Evolutionary conservation across 345 rosid genomes (phyloP), one percentile per base, ranked within the genome.

Genomic region (Sonneratia caseolaris): DNA sequence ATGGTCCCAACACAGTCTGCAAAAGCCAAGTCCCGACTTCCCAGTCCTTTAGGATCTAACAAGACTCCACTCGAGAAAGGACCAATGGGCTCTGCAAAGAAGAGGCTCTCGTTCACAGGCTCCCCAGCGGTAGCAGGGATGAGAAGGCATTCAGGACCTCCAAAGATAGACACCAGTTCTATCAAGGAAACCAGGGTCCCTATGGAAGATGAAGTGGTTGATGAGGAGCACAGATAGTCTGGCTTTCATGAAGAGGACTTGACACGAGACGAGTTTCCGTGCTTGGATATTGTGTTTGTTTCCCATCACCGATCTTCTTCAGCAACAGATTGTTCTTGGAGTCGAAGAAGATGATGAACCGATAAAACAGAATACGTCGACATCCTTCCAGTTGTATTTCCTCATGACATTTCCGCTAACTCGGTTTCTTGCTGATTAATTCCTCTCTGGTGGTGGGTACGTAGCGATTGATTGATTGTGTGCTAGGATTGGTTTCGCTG

Each of bases 1-100:
- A 88, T 92, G 93, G 89, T 82, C 7, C 81, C 88, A 22, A 86
- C 96, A 5, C 68, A 86, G 76, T 91, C 96, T 2, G 81, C 92
- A 19, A 85, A 81, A 69, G 84, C 94, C 27, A 85, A 80, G 78
- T 81, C 87, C 42, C 83, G 88, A 1, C 72, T 84, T 70, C 78
- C 89, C 10, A 77, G 81, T 73, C 83, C 73, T 9, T 24, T 82
- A 74, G 70, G 90, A 51, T 45, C 72, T 22, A 87, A 84, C 70
- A 83, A 37, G 18, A 62, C 66, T 0, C 38, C 71, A 68, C 78
- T 82, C 1, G 82, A 80, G 14, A 84, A 79, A 74, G 79, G 69
- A 56, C 66, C 68, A 3, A 16, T 48, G 66, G 66, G 78, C 59
- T 71, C 84, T 35, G 91, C 77, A 11, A 89, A 82, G 81, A 91